A percentile compares a stretch with the other conserved stretches of the same genome.
These are phyloP conservation scores for Scutellaria galericulata DNA, from an alignment of 257 asterid species.

Conservation along the genomic window DNA sequence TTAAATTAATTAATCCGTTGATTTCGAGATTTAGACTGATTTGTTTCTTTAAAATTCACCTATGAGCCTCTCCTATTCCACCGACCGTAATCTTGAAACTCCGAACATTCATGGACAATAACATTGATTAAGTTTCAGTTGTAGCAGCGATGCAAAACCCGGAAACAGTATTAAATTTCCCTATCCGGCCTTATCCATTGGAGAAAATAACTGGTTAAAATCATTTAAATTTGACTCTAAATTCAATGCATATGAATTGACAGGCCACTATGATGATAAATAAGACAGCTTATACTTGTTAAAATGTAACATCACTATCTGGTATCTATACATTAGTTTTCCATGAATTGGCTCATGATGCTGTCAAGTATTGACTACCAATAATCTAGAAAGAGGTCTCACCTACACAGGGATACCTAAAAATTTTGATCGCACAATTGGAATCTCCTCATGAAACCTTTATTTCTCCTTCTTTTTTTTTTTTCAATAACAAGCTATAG, in stretches of 20 bases:
- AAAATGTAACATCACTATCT: not conserved
- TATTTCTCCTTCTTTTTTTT: not conserved
- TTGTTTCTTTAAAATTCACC: not conserved
- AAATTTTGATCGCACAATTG: not conserved
- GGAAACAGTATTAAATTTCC: not conserved
- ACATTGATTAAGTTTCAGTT: not conserved
- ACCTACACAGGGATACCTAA: not conserved
- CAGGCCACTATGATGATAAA: not conserved
- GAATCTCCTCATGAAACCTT: not conserved
- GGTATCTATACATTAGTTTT: not conserved
- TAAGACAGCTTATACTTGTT: not conserved
- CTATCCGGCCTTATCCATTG: not conserved
- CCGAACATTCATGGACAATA: not conserved
- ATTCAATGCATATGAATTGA: not conserved
- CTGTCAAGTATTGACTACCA: not conserved
- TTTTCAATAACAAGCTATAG: conserved; percentile 1
- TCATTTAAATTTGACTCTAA: not conserved
- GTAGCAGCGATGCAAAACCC: not conserved
- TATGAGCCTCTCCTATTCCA: not conserved
- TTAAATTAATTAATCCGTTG: not conserved
- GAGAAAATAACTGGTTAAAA: not conserved
- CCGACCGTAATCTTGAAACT: not conserved
- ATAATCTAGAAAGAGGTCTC: not conserved
- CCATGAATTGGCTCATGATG: not conserved
- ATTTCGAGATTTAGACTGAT: not conserved